Evolutionary conservation across 768 basidiomycete species (phyloP).

Genomic region (Suillus ampliporus): DNA sequence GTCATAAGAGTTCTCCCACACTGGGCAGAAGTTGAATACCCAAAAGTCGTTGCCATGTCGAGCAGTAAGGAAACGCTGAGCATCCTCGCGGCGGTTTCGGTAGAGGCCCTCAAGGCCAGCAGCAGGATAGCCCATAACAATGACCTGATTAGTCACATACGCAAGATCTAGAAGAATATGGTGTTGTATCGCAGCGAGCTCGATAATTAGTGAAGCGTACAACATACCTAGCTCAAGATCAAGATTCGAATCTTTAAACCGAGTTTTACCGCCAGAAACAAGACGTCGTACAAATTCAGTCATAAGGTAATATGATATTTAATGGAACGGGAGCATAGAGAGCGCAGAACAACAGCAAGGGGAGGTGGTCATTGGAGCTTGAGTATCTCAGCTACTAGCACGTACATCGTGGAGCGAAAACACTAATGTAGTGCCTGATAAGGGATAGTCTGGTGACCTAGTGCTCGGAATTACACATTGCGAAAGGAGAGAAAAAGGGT

Average conservation of each 20-base stretch:
- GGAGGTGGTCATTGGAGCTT: constrained; percentile 3
- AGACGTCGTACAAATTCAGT: constrained; percentile 70
- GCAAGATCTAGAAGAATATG: constrained; percentile 51
- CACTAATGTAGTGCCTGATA: neutral
- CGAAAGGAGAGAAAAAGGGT: too few species aligned
- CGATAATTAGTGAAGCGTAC: constrained; percentile 16
- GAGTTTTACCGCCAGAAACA: constrained; percentile 82
- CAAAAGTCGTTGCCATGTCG: constrained; percentile 80
- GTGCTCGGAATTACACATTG: too few species aligned
- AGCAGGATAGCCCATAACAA: constrained; percentile 88
- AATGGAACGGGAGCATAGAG: neutral
- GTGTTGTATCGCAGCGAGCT: constrained; percentile 10
- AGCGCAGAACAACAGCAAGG: neutral
- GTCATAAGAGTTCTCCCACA: constrained; percentile 81
- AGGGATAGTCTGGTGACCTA: too few species aligned
- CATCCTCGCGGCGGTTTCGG: constrained; percentile 78
- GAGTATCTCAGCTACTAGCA: neutral
- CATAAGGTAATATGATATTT: constrained; percentile 43
- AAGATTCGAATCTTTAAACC: constrained; percentile 71
- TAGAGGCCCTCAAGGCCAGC: constrained; percentile 79
- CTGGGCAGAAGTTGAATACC: constrained; percentile 90
- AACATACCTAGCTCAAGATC: constrained; percentile 71
- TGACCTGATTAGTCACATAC: constrained; percentile 75
- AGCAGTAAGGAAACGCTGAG: constrained; percentile 73
- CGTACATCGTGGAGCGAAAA: neutral